Percentiles rank a stretch among this genome's conserved stretches.
phyloP scores from a whole-genome alignment of 208 protist species.

The Tritrichomonas musculus region DNA sequence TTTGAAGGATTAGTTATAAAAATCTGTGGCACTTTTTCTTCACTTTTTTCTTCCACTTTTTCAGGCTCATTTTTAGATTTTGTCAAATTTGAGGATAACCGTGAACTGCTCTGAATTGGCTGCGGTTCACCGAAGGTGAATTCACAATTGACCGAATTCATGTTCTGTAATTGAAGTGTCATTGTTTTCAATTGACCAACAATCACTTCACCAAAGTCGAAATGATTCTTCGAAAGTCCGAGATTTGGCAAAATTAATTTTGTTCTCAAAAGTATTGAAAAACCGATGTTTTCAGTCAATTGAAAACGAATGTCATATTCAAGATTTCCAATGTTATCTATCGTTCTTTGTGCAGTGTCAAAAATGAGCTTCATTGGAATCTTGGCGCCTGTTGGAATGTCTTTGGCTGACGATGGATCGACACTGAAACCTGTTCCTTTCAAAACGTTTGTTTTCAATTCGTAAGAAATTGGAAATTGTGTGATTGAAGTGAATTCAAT shows the following conservation, averaged over 20 bases:
- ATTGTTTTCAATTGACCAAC: slow-evolving; percentile 18
- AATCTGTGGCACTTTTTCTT: not conserved
- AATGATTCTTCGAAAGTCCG: not conserved
- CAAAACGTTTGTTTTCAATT: not conserved
- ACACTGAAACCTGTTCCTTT: not conserved
- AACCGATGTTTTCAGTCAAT: not conserved
- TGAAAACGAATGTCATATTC: not conserved
- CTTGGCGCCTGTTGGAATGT: not conserved
- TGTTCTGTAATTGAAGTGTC: not conserved
- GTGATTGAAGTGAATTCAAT: not conserved
- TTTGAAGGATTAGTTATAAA: not conserved
- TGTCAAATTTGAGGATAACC: too few species aligned
- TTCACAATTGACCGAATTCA: not conserved
- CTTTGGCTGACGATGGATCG: not conserved
- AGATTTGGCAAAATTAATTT: not conserved
- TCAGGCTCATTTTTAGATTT: not conserved
- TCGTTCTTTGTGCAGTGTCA: not conserved
- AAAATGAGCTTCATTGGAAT: not conserved
- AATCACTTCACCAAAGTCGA: slow-evolving; percentile 8
- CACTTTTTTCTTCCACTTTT: not conserved
- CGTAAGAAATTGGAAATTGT: not conserved
- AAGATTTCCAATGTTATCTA: not conserved
- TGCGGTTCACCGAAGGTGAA: not conserved
- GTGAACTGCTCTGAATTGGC: not conserved
- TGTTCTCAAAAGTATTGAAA: not conserved